Base-by-base conservation (phyloP, 495 filamentous ascomycete species). In the Podospora bellae-mahoneyi region DNA sequence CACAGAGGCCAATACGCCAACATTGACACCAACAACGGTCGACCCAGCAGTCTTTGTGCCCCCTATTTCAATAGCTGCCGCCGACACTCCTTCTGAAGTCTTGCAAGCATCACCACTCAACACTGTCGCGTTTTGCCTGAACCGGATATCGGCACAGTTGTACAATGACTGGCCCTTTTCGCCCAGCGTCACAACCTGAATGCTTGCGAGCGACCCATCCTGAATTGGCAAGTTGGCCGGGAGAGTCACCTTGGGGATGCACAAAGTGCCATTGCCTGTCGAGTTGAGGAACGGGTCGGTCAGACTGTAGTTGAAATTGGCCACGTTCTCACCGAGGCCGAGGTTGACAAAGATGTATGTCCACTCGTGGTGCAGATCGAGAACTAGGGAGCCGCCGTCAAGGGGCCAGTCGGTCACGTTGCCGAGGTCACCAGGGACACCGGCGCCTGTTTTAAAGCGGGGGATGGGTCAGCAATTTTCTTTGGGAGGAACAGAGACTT, bases 81-180 rank as follows among this genome's bases (percentile, higher is more conserved):
- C 62, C 13, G 65, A 64, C n/a, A 82, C 66, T 1, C 77, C 79
- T 6, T 81, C 80, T 23, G 77, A 77, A 58, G 84, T 88, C 64
- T 75, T 75, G 77, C 87, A 90, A 13, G 75, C 64, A 23, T 76
- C 74, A n/a, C 71, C 79, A 5, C 66, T 62, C 18, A 84, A 79
- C 3, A 73, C 44, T 16, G 66, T 72, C 5, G 83, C 87, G 13
- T 77, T 74, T 58, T 77, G 67, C 26, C 77, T 77, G 78, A 90
- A 88, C 16, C 79, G 83, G 69, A 90, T 85, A 67, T 90, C 88
- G 65, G 87, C 86, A 72, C 88, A 90, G 70, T 89, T 90, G 69
- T 89, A 90, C 62, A 90, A 70, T 7, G 83, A 81, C 60, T 72
- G 76, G 6, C 88, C 88, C 7, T 64, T 78, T 0, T 68, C 65